These are phyloP conservation scores for Fusarium avenaceum DNA, from an alignment of 2,329 filamentous ascomycete species.

Conservation along the genomic window DNA sequence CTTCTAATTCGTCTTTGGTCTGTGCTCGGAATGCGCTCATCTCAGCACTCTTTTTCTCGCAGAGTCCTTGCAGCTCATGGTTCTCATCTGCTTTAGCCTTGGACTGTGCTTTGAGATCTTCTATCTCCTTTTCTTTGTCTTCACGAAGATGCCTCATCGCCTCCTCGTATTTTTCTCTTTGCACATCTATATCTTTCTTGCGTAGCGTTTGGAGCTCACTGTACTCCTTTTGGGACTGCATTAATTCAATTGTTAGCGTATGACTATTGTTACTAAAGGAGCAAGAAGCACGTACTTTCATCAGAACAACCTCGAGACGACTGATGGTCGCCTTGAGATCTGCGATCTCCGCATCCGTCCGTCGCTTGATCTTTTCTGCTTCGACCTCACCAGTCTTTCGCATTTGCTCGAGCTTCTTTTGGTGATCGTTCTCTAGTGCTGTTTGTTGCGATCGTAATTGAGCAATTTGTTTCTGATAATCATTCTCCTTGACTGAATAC, in stretches of 20 bases:
- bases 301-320: conserved; percentile 71
- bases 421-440: conserved; percentile 52
- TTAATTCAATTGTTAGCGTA: conserved; percentile 7
- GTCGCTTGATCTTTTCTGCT: conserved; percentile 61
- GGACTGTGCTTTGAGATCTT: conserved; percentile 39
- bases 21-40: conserved; percentile 48
- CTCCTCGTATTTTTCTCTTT: conserved; percentile 29
- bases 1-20: conserved; percentile 38
- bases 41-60: conserved; percentile 31
- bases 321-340: conserved; percentile 72
- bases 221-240: conserved; percentile 70
- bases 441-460: conserved; percentile 42
- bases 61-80: conserved; percentile 22
- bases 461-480: conserved; percentile 47
- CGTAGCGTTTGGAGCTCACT: conserved; percentile 38
- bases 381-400: conserved; percentile 65
- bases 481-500: conserved; percentile 47
- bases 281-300: conserved; percentile 62
- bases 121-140: conserved; percentile 62
- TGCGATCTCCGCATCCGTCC: conserved; percentile 72
- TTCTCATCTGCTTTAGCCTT: conserved; percentile 30
- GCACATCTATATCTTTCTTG: conserved; percentile 33
- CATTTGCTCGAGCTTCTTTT: conserved; percentile 60
- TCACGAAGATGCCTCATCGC: conserved; percentile 22
- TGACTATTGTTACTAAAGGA: background rate